Evolutionary conservation across 371 early-diverging fungal genomes (phyloP).

Genomic region (Mortierella sp.): DNA sequence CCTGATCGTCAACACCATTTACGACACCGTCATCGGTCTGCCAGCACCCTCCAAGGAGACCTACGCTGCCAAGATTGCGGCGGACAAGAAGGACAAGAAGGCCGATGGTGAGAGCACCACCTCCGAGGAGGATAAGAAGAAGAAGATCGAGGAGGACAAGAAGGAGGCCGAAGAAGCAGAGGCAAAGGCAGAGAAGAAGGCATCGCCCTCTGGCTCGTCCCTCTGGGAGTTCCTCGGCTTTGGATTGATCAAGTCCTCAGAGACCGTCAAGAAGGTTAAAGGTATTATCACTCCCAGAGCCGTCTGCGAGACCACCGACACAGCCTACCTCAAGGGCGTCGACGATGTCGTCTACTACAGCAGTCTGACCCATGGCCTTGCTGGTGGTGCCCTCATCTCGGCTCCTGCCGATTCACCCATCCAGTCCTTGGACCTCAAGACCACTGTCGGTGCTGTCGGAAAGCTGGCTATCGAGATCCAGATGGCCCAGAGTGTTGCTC

Average conservation of each 20-base stretch:
- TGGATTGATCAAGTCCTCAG: constrained; percentile 47
- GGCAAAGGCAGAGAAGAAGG: neutral
- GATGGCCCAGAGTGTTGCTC: constrained; percentile 51
- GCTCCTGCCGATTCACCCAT: constrained; percentile 21
- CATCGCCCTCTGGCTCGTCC: neutral
- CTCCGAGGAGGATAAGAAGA: neutral
- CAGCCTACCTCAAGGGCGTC: constrained; percentile 48
- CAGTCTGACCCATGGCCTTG: constrained; percentile 43
- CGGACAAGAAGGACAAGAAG: constrained; percentile 5
- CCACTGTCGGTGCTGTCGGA: constrained; percentile 30
- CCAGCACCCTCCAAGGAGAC: constrained; percentile 34
- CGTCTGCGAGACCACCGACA: constrained; percentile 50
- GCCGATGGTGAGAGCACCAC: neutral
- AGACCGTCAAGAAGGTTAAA: constrained; percentile 38
- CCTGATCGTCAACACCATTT: constrained; percentile 37
- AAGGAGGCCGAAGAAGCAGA: neutral
- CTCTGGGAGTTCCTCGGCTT: constrained; percentile 46
- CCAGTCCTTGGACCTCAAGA: constrained; percentile 34
- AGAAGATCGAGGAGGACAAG: neutral
- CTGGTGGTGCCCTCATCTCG: constrained; percentile 34
- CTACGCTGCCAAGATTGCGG: constrained; percentile 13
- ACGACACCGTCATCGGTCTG: constrained; percentile 44
- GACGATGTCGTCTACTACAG: constrained; percentile 52
- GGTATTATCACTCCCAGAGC: constrained; percentile 27
- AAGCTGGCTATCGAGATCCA: constrained; percentile 49